Percentiles rank a stretch among this genome's conserved stretches.
phyloP scores from a whole-genome alignment of 345 rosid species.

The Gossypium herbaceum region DNA sequence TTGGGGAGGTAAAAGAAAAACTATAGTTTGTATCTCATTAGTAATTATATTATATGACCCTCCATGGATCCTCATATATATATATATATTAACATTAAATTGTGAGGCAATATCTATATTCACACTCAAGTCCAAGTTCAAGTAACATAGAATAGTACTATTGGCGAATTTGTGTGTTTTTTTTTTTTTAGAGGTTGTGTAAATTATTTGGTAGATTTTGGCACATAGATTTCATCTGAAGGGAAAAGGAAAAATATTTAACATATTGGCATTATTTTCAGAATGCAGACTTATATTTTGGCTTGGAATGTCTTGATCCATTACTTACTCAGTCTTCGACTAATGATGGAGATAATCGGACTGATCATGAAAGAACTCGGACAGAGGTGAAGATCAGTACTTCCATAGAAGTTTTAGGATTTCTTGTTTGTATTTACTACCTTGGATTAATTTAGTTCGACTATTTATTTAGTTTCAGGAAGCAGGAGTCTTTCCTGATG shows the following conservation, averaged over 20 bases:
- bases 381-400: constrained; percentile 31
- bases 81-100: not conserved
- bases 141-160: not conserved
- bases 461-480: constrained; percentile 29
- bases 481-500: constrained; percentile 29
- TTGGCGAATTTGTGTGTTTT: not conserved
- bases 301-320: constrained; percentile 26
- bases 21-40: not conserved
- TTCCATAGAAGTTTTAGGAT: not conserved
- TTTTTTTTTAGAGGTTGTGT: not conserved
- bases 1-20: constrained; percentile 16
- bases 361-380: constrained; percentile 13
- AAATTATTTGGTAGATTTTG: not conserved
- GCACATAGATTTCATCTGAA: not conserved
- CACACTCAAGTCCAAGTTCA: not conserved
- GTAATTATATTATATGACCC: not conserved
- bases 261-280: constrained; percentile 16
- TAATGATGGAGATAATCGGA: constrained; percentile 17
- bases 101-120: not conserved
- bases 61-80: not conserved
- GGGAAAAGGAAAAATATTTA: not conserved
- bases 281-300: constrained; percentile 29
- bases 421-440: constrained; percentile 14
- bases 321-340: constrained; percentile 19
- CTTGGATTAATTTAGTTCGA: constrained; percentile 16